phyloP scores from a whole-genome alignment of 1,284 basidiomycete genomes.

The Trichosporon faecale region DNA sequence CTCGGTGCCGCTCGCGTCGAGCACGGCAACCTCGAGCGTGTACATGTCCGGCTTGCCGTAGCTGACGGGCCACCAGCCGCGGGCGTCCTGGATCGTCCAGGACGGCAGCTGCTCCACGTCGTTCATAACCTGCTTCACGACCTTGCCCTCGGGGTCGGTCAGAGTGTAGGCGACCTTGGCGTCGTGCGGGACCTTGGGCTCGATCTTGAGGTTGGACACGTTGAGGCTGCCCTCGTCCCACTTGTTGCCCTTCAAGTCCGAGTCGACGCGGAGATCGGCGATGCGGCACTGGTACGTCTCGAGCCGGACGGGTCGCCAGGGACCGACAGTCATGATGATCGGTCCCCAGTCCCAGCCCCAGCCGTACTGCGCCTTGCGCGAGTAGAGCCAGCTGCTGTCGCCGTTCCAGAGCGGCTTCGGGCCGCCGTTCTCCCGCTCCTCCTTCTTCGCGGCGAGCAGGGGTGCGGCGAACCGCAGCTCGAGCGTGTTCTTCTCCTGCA shows the following conservation, averaged over 20 bases:
- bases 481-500: conserved; percentile 66
- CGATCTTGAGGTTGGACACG: conserved; percentile 15
- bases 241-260: conserved; percentile 35
- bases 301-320: conserved; percentile 57
- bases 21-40: conserved; percentile 59
- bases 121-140: conserved; percentile 46
- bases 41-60: conserved; percentile 79
- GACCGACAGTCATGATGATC: conserved; percentile 50
- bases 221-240: conserved; percentile 13
- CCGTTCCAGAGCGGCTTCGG: conserved; percentile 62
- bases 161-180: conserved; percentile 20
- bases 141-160: conserved; percentile 14
- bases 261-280: conserved; percentile 58
- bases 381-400: conserved; percentile 76
- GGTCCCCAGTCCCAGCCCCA: conserved; percentile 60
- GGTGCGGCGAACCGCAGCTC: conserved; percentile 69
- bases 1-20: conserved; percentile 26
- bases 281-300: conserved; percentile 66
- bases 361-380: conserved; percentile 81
- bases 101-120: conserved; percentile 47
- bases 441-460: conserved; percentile 61
- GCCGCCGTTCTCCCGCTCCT: conserved; percentile 45
- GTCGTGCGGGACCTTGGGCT: not conserved
- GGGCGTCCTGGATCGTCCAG: conserved; percentile 58
- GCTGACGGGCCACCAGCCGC: conserved; percentile 72